Base-by-base conservation (phyloP, 2,329 filamentous ascomycete genomes). In the Aspergillus fischeri region DNA sequence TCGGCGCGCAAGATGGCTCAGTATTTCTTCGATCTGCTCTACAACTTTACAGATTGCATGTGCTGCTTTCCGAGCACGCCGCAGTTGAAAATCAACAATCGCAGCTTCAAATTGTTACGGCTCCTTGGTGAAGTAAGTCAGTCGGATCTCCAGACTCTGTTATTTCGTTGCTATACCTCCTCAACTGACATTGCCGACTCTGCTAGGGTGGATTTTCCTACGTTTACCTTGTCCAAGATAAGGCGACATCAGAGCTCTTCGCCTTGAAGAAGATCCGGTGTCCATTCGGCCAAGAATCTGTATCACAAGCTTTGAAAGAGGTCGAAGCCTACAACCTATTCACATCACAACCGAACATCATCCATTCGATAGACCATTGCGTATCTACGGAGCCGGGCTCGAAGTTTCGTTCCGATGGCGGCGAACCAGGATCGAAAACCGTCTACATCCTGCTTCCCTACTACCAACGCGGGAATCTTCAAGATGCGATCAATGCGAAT, bases 201-300 rank as follows among this genome's bases (percentile, higher is more conserved):
- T 14, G 3, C 25, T 62, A 93, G 89, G 94, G 94, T 72, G 94
- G 94, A 70, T 99, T 99, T 81, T 96, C 92, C 63, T 99, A 97
- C 77, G 94, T 99, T 67, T 99, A 99, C 78, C 90, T 99, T 58
- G 94, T 99, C 59, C 90, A 97, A 81, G 92, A 97, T 75, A 93
- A 89, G 50, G 81, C 85, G 54, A 89, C 86, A 53, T 89, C 90
- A 58, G 86, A 93, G 67, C 84, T 96, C 49, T 93, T 96, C 75
- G 94, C 94, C 20, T 86, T 97, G 60, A 99, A 99, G 78, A 99
- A 99, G 83, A 99, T 99, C 75, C 88, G 93, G 72, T 99, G 94
- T 81, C 93, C 94, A 4, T 97, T 99, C 70, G 94, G 94, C 64
- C 89, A 94, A 75, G 94, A 99, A 80, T 96, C 91, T 27, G 93